Base-by-base conservation (phyloP, 495 filamentous ascomycete genomes). In the Penicillium turbatum region DNA sequence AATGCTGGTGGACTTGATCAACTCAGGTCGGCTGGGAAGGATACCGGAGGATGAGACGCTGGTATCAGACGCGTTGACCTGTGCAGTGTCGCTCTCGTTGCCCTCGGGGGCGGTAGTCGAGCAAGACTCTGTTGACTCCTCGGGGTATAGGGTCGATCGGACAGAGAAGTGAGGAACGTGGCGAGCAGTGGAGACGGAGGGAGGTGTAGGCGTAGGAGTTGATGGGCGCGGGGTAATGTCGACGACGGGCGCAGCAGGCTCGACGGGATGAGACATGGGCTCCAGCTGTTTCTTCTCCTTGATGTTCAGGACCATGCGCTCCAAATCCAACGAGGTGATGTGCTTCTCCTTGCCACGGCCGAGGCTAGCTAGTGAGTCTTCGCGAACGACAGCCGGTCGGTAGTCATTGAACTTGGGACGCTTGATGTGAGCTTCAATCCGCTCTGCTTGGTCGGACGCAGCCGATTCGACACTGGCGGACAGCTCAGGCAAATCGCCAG, bases 401-500 rank as follows among this genome's bases (percentile, higher is more conserved):
- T 67, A 67, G 53, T 76, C 71, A 10, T 43, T 76, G 72, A 61
- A 67, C 56, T 64, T 70, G 9, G 77, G 75, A 6, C 75, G 77
- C 24, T 84, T 78, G 40, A 84, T 75, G 27, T 81, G 79, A 42
- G 82, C 77, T 56, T 90, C 86, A 48, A 86, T 79, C n/a, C 79
- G 79, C 63, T 90, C 85, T 30, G 78, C 78, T 60, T 91, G 85
- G 46, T 83, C 82, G 46, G 89, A 91, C 29, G 78, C 80, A 39
- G 85, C 78, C 10, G 92, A 96, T 62, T 95, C 91, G 50, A 96
- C 85, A 67, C 90, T 96, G 32, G 84, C 83, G n/a, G 95, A 97
- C 31, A 98, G 83, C 63, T 85, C 86, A 49, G 93, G 93, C 15
- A 95, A 62, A 44, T 91, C 89, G 44, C 52, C 69, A 38, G 67